Conservation (phyloP, 768 basidiomycete species). For the Serendipita sp. region DNA sequence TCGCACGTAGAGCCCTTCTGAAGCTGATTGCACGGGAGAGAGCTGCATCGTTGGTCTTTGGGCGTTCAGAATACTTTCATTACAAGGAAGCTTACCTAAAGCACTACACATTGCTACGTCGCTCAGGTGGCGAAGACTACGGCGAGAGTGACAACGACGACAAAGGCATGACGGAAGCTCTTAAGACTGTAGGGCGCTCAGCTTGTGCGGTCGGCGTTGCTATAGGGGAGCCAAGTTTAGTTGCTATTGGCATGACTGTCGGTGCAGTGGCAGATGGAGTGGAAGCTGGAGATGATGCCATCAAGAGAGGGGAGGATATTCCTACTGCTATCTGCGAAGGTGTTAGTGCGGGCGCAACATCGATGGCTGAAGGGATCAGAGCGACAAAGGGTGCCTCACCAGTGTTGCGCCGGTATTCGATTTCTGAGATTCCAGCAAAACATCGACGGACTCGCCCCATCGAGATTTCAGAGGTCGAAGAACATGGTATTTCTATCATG, state of each 20-base stretch:
- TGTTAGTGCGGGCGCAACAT: neutral
- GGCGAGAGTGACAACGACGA: too few relatives aligned
- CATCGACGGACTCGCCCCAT: neutral
- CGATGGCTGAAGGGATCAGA: neutral
- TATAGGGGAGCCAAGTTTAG: too few relatives aligned
- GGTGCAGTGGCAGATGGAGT: neutral
- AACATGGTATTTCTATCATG: neutral
- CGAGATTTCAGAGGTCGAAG: neutral
- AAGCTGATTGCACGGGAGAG: neutral
- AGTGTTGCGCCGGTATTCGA: too few relatives aligned
- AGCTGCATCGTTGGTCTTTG: neutral
- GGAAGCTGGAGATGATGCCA: neutral
- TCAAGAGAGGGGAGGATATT: neutral
- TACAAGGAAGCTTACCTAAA: neutral
- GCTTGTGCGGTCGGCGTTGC: too few relatives aligned
- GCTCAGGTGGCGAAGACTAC: neutral
- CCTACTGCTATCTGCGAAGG: neutral
- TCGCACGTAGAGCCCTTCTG: neutral
- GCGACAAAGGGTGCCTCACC: neutral
- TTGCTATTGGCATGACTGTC: neutral
- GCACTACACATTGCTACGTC: neutral
- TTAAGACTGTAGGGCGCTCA: too few relatives aligned
- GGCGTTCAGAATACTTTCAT: slow-evolving; percentile 2
- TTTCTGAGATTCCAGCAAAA: neutral
- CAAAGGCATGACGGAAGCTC: too few relatives aligned